A percentile compares a stretch with the other conserved stretches of the same genome.
phyloP scores from a whole-genome alignment of 805 yeast genomes.

The Lipomyces lipofer region DNA sequence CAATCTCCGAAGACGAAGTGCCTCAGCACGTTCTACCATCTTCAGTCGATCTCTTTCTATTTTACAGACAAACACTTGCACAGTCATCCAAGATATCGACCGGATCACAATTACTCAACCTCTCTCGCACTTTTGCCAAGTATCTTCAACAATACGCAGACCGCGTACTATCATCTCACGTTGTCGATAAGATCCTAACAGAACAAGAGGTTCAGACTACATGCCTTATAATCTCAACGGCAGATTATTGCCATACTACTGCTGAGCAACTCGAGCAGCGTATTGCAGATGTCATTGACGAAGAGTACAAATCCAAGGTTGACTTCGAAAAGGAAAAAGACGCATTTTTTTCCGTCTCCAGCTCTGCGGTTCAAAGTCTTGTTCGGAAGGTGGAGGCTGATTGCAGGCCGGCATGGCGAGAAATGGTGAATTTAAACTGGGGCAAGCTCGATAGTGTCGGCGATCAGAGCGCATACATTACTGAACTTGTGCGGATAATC shows the following conservation, averaged over 20 bases:
- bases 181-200: slow-evolving; percentile 41
- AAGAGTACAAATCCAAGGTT: slow-evolving; percentile 46
- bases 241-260: slow-evolving; percentile 83
- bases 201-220: slow-evolving; percentile 64
- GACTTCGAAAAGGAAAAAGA: slow-evolving; percentile 59
- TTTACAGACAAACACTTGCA: slow-evolving; percentile 68
- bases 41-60: slow-evolving; percentile 81
- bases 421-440: slow-evolving; percentile 79
- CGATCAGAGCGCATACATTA: slow-evolving; percentile 70
- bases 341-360: slow-evolving; percentile 57
- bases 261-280: slow-evolving; percentile 73
- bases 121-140: slow-evolving; percentile 62
- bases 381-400: slow-evolving; percentile 61
- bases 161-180: slow-evolving; percentile 44
- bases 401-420: slow-evolving; percentile 75
- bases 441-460: slow-evolving; percentile 58
- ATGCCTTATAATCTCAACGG: slow-evolving; percentile 77
- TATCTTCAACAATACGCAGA: slow-evolving; percentile 62
- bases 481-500: slow-evolving; percentile 52
- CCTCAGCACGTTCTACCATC: slow-evolving; percentile 75
- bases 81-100: slow-evolving; percentile 65
- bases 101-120: slow-evolving; percentile 46
- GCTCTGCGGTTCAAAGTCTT: slow-evolving; percentile 56
- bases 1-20: slow-evolving; percentile 47
- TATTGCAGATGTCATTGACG: slow-evolving; percentile 45